Base-by-base conservation (phyloP, 1,284 basidiomycete species). In the Malassezia nana region DNA sequence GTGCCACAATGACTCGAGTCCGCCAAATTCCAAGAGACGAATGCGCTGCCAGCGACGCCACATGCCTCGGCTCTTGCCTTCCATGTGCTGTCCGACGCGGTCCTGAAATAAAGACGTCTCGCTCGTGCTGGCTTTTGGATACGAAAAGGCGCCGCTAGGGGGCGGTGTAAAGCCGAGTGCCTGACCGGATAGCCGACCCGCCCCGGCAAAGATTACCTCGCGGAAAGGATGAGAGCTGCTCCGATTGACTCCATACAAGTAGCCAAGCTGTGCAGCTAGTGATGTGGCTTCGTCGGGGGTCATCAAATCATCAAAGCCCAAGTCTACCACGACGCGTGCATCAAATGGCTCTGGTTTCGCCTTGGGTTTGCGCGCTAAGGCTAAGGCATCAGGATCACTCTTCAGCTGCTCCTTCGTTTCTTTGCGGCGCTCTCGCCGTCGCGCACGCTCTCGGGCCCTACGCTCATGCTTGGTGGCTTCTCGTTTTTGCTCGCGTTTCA, bases 271-370 rank as follows among this genome's bases (percentile, higher is more conserved):
- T 32, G 85, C 85, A 43, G 81, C 82, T 70, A 98, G 80, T 16
- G 89, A 94, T 57, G 79, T 82, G 57, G 92, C 80, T 78, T 98
- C 94, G 87, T 89, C 90, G 51, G 90, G 89, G 44, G 78, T 82
- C 94, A 98, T 98, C 75, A 85, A 79, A 43, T 89, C 83, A 74
- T 99, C 94, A 72, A 98, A 99, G 2, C 84, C 89, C 6, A 94
- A 79, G 76, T 99, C 94, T 25, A 98, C 77, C 18, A 94, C 82
- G 2, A 98, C 80, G 30, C 80, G 81, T 16, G 69, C 68, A 32
- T 53, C 50, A 68, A 89, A 90, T 13, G 43, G 43, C 44, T 35
- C 43, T 53, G 35, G 43, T 58, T 47, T 24, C 41, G 42, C 39
- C 46, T 55, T 57, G 8, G 78, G 80, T 3, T 78, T 79, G 9